Evolutionary conservation across 371 early-diverging fungal genomes (phyloP), one percentile per base, ranked within the genome.

Genomic region (Mucor piriformis): DNA sequence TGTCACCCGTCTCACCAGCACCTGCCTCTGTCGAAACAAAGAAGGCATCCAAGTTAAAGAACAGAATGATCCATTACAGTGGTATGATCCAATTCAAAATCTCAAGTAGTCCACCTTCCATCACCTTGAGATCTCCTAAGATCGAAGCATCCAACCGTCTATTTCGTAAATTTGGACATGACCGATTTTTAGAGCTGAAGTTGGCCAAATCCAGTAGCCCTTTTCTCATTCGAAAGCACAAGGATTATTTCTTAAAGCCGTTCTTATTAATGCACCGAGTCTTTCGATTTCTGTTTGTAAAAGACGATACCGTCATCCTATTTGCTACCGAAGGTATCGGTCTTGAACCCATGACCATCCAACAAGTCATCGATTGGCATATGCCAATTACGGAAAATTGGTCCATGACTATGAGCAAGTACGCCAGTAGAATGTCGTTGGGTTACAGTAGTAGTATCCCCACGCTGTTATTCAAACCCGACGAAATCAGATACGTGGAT

Each of bases 401-500:
- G 63, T 20, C 62, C 11, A 73, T 81, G 74, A 56, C 77, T 0
- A 66, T 73, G 25, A 63, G 70, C 46, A 81, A 81, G 29, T 81
- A 75, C 43, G 64, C 72, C 3, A 72, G 74, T 25, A 62, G 82
- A 7, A 77, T 81, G 66, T 53, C 77, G 1, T 64, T 81, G 5
- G 79, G 77, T 6, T 79, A 79, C 50, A 77, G 77, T 23, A 77
- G 79, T 54, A 77, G 79, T 44, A 72, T 68, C 0, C 61, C 75
- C 0, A 73, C 82, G 0, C 18, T 81, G 4, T 33, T 59, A 4
- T 81, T 81, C 43, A 50, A 67, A 10, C 76, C 77, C 0, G 35
- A 68, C 1, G 50, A 77, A 27, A 67, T 81, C 8, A 29, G 43
- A 3, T 72, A 74, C 15, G 43, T 76, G 21, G 73, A 70, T 8